Base-by-base conservation (phyloP, 1,284 basidiomycete genomes). In the Moesziomyces sp. region DNA sequence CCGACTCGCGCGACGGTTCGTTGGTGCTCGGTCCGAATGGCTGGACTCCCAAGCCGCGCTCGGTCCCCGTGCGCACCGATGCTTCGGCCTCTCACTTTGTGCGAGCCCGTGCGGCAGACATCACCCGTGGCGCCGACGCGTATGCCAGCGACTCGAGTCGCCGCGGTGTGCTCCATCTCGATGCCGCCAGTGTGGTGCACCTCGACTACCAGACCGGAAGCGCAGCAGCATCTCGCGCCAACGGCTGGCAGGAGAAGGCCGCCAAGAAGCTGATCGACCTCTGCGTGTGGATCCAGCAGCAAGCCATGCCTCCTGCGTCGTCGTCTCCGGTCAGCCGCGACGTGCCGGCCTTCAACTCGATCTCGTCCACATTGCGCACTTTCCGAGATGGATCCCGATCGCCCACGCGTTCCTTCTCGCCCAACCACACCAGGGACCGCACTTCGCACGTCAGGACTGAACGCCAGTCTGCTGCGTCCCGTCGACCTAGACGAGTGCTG, bases 221-320 rank as follows among this genome's bases (percentile, higher is more conserved):
- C 50, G 58, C 44, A 11, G 47, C 54, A 1, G 52, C 14, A 0
- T 21, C 44, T 8, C 47, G 47, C 44, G 40, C 54, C 38, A 21
- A 28, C 11, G 46, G 26, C 30, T 61, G 50, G 50, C 50, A 58
- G 10, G 46, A 60, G 21, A 57, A 28, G 44, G 51, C 55, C 50
- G 68, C 61, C 19, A 76, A 76, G 44, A 59, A 69, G 45, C 55
- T 85, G 14, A 53, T 85, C 46, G 70, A 82, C 19, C 55, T 85
- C 26, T 82, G 82, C 21, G 40, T 64, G 13, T 85, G 84, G 83
- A 79, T 85, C 51, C 69, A 83, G 50, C 60, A 73, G 53, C 84
- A 85, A 56, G 74, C 82, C 10, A 64, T 48, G 50, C 72, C 58
- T 26, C 53, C 55, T 2, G 38, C 18, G 24, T 33, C 18, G 19